A percentile compares a stretch with the other conserved stretches of the same genome.
These are phyloP conservation scores for Phytophthora cajani DNA, from an alignment of 352 stramenopile species.

Conservation along the genomic window DNA sequence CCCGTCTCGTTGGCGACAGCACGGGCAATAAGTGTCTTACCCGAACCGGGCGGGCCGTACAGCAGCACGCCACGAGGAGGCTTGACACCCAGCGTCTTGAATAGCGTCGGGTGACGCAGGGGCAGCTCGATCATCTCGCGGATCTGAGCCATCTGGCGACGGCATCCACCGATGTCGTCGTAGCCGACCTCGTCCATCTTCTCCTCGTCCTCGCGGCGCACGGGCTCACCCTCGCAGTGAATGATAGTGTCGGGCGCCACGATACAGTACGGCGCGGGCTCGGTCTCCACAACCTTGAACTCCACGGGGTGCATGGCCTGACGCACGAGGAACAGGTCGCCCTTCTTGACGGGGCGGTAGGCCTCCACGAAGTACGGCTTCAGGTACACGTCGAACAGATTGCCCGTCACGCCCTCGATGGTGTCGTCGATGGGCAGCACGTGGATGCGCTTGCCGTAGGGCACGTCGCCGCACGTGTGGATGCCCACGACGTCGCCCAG, in stretches of 20 bases:
- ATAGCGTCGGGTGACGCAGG: slow-evolving; percentile 97
- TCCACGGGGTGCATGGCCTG: slow-evolving; percentile 99
- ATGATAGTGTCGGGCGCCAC: slow-evolving; percentile 99
- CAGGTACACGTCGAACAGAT: slow-evolving; percentile 99
- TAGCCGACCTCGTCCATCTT: slow-evolving; percentile 99
- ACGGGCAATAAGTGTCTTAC: slow-evolving; percentile 99
- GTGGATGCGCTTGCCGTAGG: slow-evolving; percentile 98
- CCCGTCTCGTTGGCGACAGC: slow-evolving; percentile 99
- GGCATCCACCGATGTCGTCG: slow-evolving; percentile 98
- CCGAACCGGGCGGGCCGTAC: slow-evolving; percentile 97
- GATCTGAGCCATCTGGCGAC: slow-evolving; percentile 99
- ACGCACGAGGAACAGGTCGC: slow-evolving; percentile 98
- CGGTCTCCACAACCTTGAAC: slow-evolving; percentile 99
- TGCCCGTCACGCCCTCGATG: slow-evolving; percentile 99
- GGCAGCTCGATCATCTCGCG: slow-evolving; percentile 99
- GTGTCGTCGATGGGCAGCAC: slow-evolving; percentile 99
- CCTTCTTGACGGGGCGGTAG: slow-evolving; percentile 99
- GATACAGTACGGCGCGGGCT: slow-evolving; percentile 98
- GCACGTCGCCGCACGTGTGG: slow-evolving; percentile 96
- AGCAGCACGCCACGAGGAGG: slow-evolving; percentile 99
- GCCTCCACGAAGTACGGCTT: slow-evolving; percentile 99
- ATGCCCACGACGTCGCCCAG: slow-evolving; percentile 98
- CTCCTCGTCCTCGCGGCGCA: slow-evolving; percentile 99
- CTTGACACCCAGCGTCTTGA: slow-evolving; percentile 99
- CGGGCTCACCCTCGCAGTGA: slow-evolving; percentile 98